Base-by-base conservation (phyloP, 1,284 basidiomycete genomes). In the Naganishia sp. region DNA sequence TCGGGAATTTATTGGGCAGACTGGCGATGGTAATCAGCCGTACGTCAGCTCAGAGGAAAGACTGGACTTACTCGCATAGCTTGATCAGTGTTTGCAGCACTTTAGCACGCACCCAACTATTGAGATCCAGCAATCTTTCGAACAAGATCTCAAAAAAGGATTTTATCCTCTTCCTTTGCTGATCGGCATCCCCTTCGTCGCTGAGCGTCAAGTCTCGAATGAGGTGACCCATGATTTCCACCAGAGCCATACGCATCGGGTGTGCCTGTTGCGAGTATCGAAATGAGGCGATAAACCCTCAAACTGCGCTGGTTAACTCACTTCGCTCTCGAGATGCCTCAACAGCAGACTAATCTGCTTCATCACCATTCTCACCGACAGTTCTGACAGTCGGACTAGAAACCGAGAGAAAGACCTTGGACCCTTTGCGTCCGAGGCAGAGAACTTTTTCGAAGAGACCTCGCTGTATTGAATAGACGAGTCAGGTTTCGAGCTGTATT, bases 161-260 rank as follows among this genome's bases (percentile, higher is more conserved):
- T 70, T 87, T 87, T 74, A 97, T 85, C 77, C 95, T 90, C 74
- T 92, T 92, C 76, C 89, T 85, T 53, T 85, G 85, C 68, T 88
- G 85, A 57, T 85, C 82, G 39, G 82, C 83, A 64, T 83, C 81
- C 13, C 83, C 82, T 41, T 85, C 86, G 49, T 85, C 84, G 1
- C 84, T 83, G 52, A 80, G 78, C 0, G 88, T 85, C 9, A 95
- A 84, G 71, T 94, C 90, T 46, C 84, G 83, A 73, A 96, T 92
- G 66, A 95, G 84, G 57, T 83, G 81, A 4, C 90, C 91, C 45
- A 95, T 86, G 67, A 94, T 85, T 76, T 95, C 93, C 54, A 96
- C 86, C 64, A 96, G 84, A 0, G 90, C 91, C 82, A 94, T 91
- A 43, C 96, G 90, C 88, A 99, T 95, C 0, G 93, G 92, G 74